These are phyloP conservation scores for barrel medic (Medicago truncatula) DNA, from an alignment of 306 rosid species.

Conservation along the genomic window MtrunA17r5.0-ANR NC_053043.1:12834001-12834500, in stretches of 20 bases:
- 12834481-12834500: background rate
- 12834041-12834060: constrained; percentile 61
- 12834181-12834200: constrained; percentile 63
- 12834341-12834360: constrained; percentile 78
- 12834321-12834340: constrained; percentile 77
- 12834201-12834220: constrained; percentile 65
- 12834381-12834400: constrained; percentile 57
- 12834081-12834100: constrained; percentile 31
- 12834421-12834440: constrained; percentile 20
- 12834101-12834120: background rate
- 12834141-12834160: background rate
- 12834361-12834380: constrained; percentile 89
- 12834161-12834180: background rate
- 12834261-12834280: constrained; percentile 65
- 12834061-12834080: constrained; percentile 87
- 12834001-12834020: constrained; percentile 55
- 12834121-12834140: background rate
- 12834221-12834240: constrained; percentile 72
- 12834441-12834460: too few species aligned
- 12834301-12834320: constrained; percentile 65
- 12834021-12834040: constrained; percentile 38
- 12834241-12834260: constrained; percentile 57
- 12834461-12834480: too few species aligned
- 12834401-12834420: constrained; percentile 54
- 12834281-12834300: constrained; percentile 56